These are phyloP conservation scores for Pittosporum tobira DNA, from an alignment of 129 eudicot species.

Conservation along the genomic window DNA sequence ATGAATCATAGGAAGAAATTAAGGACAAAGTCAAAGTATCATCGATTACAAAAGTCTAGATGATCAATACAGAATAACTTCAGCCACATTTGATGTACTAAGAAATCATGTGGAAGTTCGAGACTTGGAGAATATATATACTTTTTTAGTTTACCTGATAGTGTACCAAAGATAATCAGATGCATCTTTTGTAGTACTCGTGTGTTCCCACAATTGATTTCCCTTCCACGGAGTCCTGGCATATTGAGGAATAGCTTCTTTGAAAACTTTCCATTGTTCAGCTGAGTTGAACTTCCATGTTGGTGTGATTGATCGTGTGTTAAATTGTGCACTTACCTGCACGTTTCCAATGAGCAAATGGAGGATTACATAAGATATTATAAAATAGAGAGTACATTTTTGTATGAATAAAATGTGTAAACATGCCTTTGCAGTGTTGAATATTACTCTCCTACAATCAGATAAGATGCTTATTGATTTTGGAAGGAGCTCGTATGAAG, in stretches of 20 bases:
- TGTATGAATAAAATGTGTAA: too few species aligned
- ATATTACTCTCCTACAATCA: constrained; percentile 59
- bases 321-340: constrained; percentile 55
- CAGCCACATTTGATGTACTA: too few species aligned
- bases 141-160: constrained; percentile 34
- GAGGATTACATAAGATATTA: not conserved
- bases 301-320: constrained; percentile 34
- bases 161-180: constrained; percentile 97
- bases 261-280: constrained; percentile 43
- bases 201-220: constrained; percentile 54
- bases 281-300: constrained; percentile 30
- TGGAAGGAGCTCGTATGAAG: constrained; percentile 40
- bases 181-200: constrained; percentile 69
- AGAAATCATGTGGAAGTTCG: too few species aligned
- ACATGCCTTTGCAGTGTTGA: constrained; percentile 71
- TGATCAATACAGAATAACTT: too few species aligned
- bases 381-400: too few species aligned
- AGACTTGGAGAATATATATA: too few species aligned
- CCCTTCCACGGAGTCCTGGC: constrained; percentile 33
- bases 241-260: constrained; percentile 42
- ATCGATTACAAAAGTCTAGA: too few species aligned
- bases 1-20: too few species aligned
- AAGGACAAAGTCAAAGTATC: too few species aligned
- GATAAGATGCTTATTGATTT: constrained; percentile 86
- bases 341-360: not conserved